Percentiles rank a stretch among this genome's conserved stretches.
These are phyloP conservation scores for Thuidium tamariscinum DNA, from an alignment of 225 moss, liverwort and hornwort genomes.

Conservation along the genomic window DNA sequence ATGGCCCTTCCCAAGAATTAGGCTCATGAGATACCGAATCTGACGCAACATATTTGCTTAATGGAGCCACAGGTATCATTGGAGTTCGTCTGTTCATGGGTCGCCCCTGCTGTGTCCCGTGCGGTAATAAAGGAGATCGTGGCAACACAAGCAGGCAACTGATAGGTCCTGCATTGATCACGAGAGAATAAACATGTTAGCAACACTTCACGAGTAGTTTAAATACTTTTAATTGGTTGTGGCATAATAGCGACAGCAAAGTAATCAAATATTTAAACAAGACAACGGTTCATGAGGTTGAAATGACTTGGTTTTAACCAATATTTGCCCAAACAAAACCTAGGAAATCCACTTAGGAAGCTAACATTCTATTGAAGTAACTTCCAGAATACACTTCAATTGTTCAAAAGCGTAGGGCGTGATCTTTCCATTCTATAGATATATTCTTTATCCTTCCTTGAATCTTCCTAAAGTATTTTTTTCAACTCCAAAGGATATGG, in stretches of 20 bases:
- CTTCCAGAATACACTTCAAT: not conserved
- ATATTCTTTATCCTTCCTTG: not conserved
- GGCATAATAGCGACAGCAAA: not conserved
- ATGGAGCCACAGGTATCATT: conserved; percentile 74
- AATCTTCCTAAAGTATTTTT: not conserved
- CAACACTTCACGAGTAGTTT: not conserved
- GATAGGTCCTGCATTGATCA: conserved; percentile 61
- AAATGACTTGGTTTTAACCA: not conserved
- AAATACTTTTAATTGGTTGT: not conserved
- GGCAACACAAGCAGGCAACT: conserved; percentile 85
- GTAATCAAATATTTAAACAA: not conserved
- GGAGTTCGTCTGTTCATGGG: conserved; percentile 47
- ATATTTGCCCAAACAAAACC: not conserved
- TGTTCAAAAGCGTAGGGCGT: not conserved
- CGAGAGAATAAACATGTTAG: not conserved
- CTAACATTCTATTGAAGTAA: not conserved
- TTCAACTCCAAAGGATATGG: not conserved
- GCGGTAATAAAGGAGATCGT: conserved; percentile 57
- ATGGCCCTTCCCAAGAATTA: conserved; percentile 90
- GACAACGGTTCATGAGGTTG: not conserved
- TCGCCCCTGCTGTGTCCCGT: conserved; percentile 72
- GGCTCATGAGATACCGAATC: conserved; percentile 58
- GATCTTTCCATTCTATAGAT: too few species aligned
- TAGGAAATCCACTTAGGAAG: not conserved
- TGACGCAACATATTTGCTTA: conserved; percentile 73